Evolutionary conservation across 2,329 filamentous ascomycete species (phyloP), one percentile per base, ranked within the genome.

Genomic region (Cercospora sp.): DNA sequence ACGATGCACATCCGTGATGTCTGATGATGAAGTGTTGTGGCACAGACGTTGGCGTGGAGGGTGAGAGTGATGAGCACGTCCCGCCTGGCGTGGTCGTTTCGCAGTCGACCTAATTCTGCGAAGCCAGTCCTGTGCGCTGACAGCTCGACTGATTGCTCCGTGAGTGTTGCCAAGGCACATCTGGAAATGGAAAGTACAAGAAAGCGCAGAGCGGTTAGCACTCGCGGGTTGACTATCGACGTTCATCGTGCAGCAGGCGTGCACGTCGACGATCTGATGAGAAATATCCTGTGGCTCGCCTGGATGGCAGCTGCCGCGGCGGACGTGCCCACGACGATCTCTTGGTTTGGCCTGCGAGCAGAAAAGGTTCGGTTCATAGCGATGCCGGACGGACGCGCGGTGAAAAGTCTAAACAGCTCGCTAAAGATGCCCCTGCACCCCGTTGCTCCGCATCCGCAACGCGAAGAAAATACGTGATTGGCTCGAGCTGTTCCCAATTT

Each of bases 291-390:
- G 33, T 33, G 28, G 28, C n/a, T 59, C 57, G 57, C 57, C 23
- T 59, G 57, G 57, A 20, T 23, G 30, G 57, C 30, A 31, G 18
- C 57, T 23, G 16, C 30, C 30, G 33, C 57, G 57, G 57, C 57
- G 33, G 57, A 60, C 26, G 26, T 58, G 26, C 26, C 26, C 26
- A 26, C 20, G 30, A 31, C 57, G n/a, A 60, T 31, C 33, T 39
- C 33, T 16, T n/a, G 18, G 30, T 8, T 9, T 33, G 53, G 26
- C 9, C 53, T 10, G 30, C 28, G 30, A 31, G 58, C n/a, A 33
- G 36, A 64, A 23, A 57, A 64, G 62, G 62, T 64, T 64, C 62
- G 62, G 62, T 64, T 58, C 48, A 64, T 57, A n/a, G 62, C 62
- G 62, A 57, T 31, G 60, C 60, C 60, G 60, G 42, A 36, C 60